Evolutionary conservation across 345 rosid species (phyloP).

Genomic region (Eucalyptus grandis): DNA sequence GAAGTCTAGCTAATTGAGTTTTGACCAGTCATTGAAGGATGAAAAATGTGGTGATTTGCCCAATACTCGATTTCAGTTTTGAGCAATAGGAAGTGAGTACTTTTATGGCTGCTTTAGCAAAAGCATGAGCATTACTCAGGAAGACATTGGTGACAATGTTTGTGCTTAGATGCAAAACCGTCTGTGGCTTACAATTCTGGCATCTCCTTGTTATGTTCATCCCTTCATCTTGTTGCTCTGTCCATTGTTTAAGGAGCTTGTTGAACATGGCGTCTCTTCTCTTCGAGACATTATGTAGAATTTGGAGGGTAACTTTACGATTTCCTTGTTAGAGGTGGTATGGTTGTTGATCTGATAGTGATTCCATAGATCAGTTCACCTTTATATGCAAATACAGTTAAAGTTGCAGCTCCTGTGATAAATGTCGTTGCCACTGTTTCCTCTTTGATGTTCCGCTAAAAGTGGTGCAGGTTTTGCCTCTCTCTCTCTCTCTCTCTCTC

Average conservation of each 20-base stretch:
- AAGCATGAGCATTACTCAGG: neutral
- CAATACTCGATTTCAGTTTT: neutral
- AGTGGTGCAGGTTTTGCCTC: conserved; percentile 58
- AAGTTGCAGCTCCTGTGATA: conserved; percentile 83
- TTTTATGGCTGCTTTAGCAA: neutral
- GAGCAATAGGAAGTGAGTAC: neutral
- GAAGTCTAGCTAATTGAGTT: neutral
- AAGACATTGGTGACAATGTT: neutral
- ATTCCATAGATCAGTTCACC: neutral
- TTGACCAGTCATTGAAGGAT: neutral
- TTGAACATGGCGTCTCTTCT: neutral
- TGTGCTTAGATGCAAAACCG: neutral
- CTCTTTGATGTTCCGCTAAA: conserved; percentile 87
- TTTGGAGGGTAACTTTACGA: neutral
- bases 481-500: neutral
- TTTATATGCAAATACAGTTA: conserved; percentile 88
- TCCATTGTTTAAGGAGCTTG: neutral
- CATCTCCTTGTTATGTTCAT: neutral
- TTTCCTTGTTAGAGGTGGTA: neutral
- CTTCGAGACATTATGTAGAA: neutral
- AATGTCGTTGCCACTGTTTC: conserved; percentile 86
- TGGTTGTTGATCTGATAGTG: neutral
- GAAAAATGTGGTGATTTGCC: neutral
- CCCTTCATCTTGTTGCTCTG: neutral
- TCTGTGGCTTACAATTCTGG: neutral